These are phyloP conservation scores for Drechslerella stenobrocha DNA, from an alignment of 2,329 filamentous ascomycete genomes.

Conservation along the genomic window DNA sequence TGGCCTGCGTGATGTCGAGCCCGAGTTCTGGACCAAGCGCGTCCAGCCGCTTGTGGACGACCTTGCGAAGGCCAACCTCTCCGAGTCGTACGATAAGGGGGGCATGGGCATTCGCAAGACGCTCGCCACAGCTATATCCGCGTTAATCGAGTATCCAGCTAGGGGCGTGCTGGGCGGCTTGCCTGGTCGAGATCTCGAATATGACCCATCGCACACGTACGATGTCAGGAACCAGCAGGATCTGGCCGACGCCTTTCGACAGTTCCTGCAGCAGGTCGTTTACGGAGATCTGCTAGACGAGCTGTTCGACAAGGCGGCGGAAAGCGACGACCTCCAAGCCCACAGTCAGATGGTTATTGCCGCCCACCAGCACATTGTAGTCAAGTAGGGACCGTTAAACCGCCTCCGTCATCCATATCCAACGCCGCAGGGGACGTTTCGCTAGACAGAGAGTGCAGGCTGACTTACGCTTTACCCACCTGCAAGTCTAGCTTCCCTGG, in stretches of 20 bases:
- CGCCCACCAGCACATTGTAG: conserved; percentile 68
- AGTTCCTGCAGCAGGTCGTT: conserved; percentile 67
- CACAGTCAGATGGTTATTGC: conserved; percentile 67
- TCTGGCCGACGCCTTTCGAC: conserved; percentile 67
- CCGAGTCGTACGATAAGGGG: conserved; percentile 81
- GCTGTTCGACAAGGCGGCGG: conserved; percentile 65
- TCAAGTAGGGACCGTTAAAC: conserved; percentile 63
- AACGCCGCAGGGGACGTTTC: neutral
- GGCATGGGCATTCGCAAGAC: conserved; percentile 74
- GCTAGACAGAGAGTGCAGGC: neutral
- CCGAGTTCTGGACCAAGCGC: conserved; percentile 68
- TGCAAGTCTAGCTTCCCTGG: conserved; percentile 69
- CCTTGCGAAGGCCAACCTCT: conserved; percentile 70
- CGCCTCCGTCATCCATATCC: conserved; percentile 21
- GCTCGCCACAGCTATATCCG: conserved; percentile 70
- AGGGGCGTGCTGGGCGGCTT: conserved; percentile 69
- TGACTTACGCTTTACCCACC: conserved; percentile 3
- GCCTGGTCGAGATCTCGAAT: conserved; percentile 57
- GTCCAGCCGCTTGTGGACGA: conserved; percentile 65
- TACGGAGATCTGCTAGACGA: conserved; percentile 70
- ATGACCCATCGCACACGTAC: conserved; percentile 64
- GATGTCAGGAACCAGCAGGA: conserved; percentile 56
- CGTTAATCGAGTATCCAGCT: conserved; percentile 70
- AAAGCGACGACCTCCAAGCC: conserved; percentile 66
- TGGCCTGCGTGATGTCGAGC: conserved; percentile 66